Percentiles rank a stretch among this genome's conserved stretches.
These are phyloP conservation scores for Aplosporella prunicola DNA, from an alignment of 2,329 filamentous ascomycete genomes.

Conservation along the genomic window DNA sequence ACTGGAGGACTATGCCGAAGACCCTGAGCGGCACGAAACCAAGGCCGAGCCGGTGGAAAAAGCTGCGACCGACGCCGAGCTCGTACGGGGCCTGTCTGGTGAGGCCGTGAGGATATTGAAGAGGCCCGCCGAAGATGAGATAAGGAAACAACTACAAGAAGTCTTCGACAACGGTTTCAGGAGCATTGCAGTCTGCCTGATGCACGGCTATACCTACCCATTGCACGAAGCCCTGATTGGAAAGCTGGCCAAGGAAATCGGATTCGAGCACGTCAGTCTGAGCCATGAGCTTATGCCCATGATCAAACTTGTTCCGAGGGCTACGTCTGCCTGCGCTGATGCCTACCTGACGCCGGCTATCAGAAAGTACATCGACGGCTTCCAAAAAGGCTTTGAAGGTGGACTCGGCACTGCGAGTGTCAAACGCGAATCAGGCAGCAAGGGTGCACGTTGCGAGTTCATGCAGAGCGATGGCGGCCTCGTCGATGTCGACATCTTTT, in stretches of 20 bases:
- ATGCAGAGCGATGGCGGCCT: conserved; percentile 80
- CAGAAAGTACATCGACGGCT: conserved; percentile 66
- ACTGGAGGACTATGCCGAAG: conserved; percentile 83
- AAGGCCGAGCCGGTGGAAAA: conserved; percentile 44
- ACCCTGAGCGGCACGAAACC: conserved; percentile 57
- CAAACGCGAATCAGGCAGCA: conserved; percentile 52
- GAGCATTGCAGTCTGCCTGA: conserved; percentile 80
- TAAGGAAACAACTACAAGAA: conserved; percentile 52
- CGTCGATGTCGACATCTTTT: conserved; percentile 69
- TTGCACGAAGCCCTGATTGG: conserved; percentile 75
- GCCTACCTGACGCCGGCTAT: conserved; percentile 74
- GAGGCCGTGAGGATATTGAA: conserved; percentile 64
- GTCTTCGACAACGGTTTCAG: conserved; percentile 62
- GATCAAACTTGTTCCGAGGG: conserved; percentile 71
- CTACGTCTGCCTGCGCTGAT: conserved; percentile 69
- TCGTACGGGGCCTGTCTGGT: conserved; percentile 63
- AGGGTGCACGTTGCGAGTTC: conserved; percentile 78
- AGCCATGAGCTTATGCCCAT: conserved; percentile 79
- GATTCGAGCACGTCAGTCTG: conserved; percentile 73
- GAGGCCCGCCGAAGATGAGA: conserved; percentile 48
- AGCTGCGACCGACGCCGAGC: conserved; percentile 37
- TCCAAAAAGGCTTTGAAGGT: conserved; percentile 71
- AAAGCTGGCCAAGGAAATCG: conserved; percentile 65
- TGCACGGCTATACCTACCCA: conserved; percentile 89
- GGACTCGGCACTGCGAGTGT: conserved; percentile 70